Percentiles rank a stretch among this genome's conserved stretches.
Evolutionary conservation across 2,329 filamentous ascomycete species (phyloP).

Genomic region (Xylariaceae sp.): DNA sequence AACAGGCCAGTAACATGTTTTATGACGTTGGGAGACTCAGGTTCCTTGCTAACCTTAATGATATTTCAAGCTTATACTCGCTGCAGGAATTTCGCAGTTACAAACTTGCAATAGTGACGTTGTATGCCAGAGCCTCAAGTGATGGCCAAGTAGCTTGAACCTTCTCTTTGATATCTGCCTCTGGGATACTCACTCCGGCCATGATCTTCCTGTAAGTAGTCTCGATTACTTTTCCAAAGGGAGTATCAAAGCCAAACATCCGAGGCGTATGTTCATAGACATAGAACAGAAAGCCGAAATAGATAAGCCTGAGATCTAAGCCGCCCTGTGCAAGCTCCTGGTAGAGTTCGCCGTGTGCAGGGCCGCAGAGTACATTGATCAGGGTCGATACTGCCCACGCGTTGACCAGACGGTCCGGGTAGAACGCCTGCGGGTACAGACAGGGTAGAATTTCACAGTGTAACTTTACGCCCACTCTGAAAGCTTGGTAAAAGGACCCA

Average conservation of each 20-base stretch:
- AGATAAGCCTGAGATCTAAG: constrained; percentile 36
- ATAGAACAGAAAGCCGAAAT: constrained; percentile 38
- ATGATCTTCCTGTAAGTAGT: constrained; percentile 38
- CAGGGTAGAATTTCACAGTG: constrained; percentile 36
- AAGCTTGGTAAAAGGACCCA: constrained; percentile 33
- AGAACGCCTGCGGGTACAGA: constrained; percentile 34
- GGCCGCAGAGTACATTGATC: constrained; percentile 36
- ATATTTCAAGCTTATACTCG: background rate
- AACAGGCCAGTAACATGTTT: background rate
- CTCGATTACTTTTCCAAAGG: constrained; percentile 34
- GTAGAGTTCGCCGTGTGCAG: constrained; percentile 29
- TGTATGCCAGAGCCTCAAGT: constrained; percentile 31
- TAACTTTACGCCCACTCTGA: constrained; percentile 37
- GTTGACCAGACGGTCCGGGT: constrained; percentile 33
- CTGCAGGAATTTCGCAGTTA: background rate
- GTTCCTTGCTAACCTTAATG: background rate
- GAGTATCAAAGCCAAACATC: constrained; percentile 35
- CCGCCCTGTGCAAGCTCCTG: constrained; percentile 33
- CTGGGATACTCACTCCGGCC: constrained; percentile 27
- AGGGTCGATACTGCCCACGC: constrained; percentile 35
- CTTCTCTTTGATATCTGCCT: constrained; percentile 33
- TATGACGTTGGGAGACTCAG: background rate
- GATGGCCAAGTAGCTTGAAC: constrained; percentile 29
- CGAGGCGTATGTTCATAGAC: constrained; percentile 33
- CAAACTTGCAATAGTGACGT: constrained; percentile 26